Percentiles rank a stretch among this genome's conserved stretches.
phyloP scores from a whole-genome alignment of 1,284 basidiomycete species.

The Trichosporon coremiiforme region DNA sequence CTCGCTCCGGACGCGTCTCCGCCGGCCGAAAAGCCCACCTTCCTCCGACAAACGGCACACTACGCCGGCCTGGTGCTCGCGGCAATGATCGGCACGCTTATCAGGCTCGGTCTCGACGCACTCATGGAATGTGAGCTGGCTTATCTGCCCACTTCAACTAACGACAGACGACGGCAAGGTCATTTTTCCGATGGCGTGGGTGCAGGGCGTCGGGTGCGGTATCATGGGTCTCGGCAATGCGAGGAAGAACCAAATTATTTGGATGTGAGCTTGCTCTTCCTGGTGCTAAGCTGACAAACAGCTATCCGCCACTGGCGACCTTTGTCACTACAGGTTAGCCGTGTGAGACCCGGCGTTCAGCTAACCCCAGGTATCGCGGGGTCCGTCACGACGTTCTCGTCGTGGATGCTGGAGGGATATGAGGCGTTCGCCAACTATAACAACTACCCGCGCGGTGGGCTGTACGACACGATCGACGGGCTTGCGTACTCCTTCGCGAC shows the following conservation, averaged over 20 bases:
- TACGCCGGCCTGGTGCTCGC: slow-evolving; percentile 70
- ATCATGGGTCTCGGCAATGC: slow-evolving; percentile 81
- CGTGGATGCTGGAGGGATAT: slow-evolving; percentile 90
- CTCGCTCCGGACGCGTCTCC: slow-evolving; percentile 31
- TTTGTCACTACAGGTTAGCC: slow-evolving; percentile 78
- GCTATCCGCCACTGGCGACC: slow-evolving; percentile 84
- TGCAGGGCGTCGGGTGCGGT: slow-evolving; percentile 85
- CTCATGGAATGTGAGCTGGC: slow-evolving; percentile 60
- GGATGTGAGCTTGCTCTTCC: slow-evolving; percentile 67
- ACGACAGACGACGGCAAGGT: slow-evolving; percentile 62
- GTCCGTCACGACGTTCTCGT: slow-evolving; percentile 92
- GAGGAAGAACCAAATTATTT: slow-evolving; percentile 69
- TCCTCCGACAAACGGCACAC: slow-evolving; percentile 41
- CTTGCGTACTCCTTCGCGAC: slow-evolving; percentile 80
- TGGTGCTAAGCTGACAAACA: slow-evolving; percentile 47
- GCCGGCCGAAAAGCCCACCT: slow-evolving; percentile 34
- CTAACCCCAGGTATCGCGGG: slow-evolving; percentile 78
- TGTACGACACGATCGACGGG: slow-evolving; percentile 81
- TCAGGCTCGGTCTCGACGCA: slow-evolving; percentile 71
- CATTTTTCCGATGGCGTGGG: slow-evolving; percentile 83
- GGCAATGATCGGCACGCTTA: slow-evolving; percentile 75
- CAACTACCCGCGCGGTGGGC: slow-evolving; percentile 65
- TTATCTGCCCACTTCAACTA: background rate
- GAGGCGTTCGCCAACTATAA: slow-evolving; percentile 76
- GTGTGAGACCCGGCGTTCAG: slow-evolving; percentile 4